Evolutionary conservation across 139 green algal species (phyloP), one percentile per base, ranked within the genome.

Genomic region (Desmodesmus armatus): DNA sequence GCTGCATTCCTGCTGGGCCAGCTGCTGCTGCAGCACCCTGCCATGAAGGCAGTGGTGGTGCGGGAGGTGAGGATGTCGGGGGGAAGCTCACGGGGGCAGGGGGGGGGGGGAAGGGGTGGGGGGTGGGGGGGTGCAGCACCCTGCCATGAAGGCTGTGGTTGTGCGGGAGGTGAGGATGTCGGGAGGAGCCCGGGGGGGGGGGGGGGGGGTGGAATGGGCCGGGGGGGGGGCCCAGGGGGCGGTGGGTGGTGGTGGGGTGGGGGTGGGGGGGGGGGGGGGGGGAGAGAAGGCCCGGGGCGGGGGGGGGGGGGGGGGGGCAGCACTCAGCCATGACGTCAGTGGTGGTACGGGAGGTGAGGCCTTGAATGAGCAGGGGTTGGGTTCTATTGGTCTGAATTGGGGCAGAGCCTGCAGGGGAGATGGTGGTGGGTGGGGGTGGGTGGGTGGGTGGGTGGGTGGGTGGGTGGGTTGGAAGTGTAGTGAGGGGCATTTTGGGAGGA

Each of bases 261-360:
- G n/a, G n/a, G n/a, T n/a, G n/a, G n/a, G n/a, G n/a, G n/a, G n/a
- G n/a, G n/a, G n/a, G n/a, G n/a, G n/a, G n/a, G n/a, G n/a, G n/a
- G n/a, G n/a, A n/a, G n/a, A n/a, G n/a, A n/a, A n/a, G n/a, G n/a
- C n/a, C n/a, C n/a, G n/a, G n/a, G n/a, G n/a, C n/a, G n/a, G n/a
- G n/a, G n/a, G n/a, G n/a, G n/a, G n/a, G n/a, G n/a, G n/a, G n/a
- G n/a, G n/a, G n/a, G n/a, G n/a, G n/a, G 5, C 37, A 92, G 75
- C 96, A 99, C 84, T 95, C 96, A 1, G 87, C 81, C 51, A 99
- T 99, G 96, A 96, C 94, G 85, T 63, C 80, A 3, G 87, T 98
- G 2, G 93, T 99, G 1, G 90, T 96, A 31, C 76, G 91, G 1
- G 96, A 98, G 89, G 92, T 97, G 74, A 4, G 89, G 4, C n/a